phyloP scores from a whole-genome alignment of 805 yeast genomes.

The Scheffersomyces lignosus region DNA sequence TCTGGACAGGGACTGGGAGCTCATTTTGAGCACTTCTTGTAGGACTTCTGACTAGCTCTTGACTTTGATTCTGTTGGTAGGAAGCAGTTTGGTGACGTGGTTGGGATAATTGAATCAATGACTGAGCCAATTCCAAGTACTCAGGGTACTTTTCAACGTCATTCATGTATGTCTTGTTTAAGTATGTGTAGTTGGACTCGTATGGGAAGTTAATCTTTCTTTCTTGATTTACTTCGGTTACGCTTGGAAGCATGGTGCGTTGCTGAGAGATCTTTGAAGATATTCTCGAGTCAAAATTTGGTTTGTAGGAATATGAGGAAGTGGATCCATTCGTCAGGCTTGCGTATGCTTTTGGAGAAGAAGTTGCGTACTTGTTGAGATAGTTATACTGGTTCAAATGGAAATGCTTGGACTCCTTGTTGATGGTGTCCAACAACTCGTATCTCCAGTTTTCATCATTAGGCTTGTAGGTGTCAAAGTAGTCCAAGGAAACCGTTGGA shows the following conservation, averaged over 20 bases:
- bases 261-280: slow-evolving; percentile 24
- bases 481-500: slow-evolving; percentile 44
- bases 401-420: slow-evolving; percentile 21
- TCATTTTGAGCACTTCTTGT: no score
- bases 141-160: slow-evolving; percentile 52
- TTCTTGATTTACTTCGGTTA: slow-evolving; percentile 16
- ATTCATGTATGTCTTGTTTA: slow-evolving; percentile 46
- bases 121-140: slow-evolving; percentile 47
- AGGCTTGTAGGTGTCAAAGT: slow-evolving; percentile 46
- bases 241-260: slow-evolving; percentile 17
- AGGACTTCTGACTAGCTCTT: no score
- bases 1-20: not conserved
- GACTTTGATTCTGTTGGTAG: no score
- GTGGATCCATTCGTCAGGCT: slow-evolving; percentile 2
- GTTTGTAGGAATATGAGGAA: slow-evolving; percentile 17
- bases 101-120: slow-evolving; percentile 36
- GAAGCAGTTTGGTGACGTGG: slow-evolving; percentile 4
- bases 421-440: slow-evolving; percentile 38
- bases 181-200: slow-evolving; percentile 52
- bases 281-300: slow-evolving; percentile 39
- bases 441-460: slow-evolving; percentile 46
- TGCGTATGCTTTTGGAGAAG: slow-evolving; percentile 5
- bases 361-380: slow-evolving; percentile 16
- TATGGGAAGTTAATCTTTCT: slow-evolving; percentile 51
- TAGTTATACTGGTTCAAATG: slow-evolving; percentile 30